phyloP scores from a whole-genome alignment of 2,329 filamentous ascomycete genomes.

The Pseudohalonectria lignicola region DNA sequence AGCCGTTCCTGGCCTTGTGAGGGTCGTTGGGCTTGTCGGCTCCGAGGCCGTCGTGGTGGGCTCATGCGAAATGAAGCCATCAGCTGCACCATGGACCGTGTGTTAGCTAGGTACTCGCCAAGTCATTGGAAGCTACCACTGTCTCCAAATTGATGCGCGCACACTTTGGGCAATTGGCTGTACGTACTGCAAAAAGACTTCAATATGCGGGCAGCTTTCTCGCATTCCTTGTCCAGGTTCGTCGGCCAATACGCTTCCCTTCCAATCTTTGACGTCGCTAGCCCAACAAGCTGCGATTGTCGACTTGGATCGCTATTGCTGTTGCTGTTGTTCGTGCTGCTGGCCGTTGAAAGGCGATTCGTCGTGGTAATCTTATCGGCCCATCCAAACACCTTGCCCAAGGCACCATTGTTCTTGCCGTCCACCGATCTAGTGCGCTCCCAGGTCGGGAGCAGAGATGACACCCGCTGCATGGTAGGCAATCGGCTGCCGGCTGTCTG shows the following conservation, averaged over 20 bases:
- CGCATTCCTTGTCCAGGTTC: conserved; percentile 76
- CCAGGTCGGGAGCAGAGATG: conserved; percentile 29
- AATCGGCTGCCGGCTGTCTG: neutral
- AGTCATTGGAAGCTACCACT: too few species aligned
- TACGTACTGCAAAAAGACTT: conserved; percentile 67
- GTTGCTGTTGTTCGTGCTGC: conserved; percentile 1
- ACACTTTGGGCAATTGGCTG: too few species aligned
- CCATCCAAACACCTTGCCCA: conserved; percentile 41
- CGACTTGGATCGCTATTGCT: too few species aligned
- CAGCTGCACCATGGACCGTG: too few species aligned
- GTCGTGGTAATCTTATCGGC: conserved; percentile 44
- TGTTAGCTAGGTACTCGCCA: too few species aligned
- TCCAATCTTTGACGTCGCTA: conserved; percentile 9
- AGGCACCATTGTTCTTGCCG: conserved; percentile 6
- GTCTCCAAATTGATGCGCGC: too few species aligned
- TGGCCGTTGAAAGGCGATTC: conserved; percentile 4
- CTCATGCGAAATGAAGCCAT: conserved; percentile 40
- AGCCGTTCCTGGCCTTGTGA: conserved; percentile 17
- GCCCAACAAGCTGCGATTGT: too few species aligned
- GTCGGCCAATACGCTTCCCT: conserved; percentile 32
- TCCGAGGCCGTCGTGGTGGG: conserved; percentile 13
- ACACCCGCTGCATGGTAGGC: conserved; percentile 32
- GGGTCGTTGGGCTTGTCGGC: conserved; percentile 13
- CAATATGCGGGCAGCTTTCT: conserved; percentile 82
- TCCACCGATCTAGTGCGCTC: conserved; percentile 15